Conservation (phyloP, 1,284 basidiomycete species). For the Boletellus sp. region DNA sequence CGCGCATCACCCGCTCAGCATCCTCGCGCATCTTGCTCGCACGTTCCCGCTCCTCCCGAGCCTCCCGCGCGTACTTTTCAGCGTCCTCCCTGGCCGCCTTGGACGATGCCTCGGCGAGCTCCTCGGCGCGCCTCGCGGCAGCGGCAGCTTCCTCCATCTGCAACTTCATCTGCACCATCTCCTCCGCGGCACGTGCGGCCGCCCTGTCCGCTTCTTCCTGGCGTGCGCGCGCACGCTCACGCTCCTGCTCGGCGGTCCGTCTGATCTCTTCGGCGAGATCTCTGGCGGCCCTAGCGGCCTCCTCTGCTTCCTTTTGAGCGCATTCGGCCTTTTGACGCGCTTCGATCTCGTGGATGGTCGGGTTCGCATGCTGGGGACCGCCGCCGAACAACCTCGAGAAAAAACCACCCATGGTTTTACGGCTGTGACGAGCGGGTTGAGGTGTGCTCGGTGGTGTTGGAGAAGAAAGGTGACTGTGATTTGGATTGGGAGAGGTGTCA, state of each 20-base stretch:
- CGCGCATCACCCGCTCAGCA: slow-evolving; percentile 8
- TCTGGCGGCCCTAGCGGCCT: slow-evolving; percentile 5
- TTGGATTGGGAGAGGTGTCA: too few species aligned
- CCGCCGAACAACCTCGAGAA: slow-evolving; percentile 9
- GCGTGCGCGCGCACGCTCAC: slow-evolving; percentile 1
- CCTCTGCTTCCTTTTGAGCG: slow-evolving; percentile 7
- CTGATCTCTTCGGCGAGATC: not conserved
- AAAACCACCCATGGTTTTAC: slow-evolving; percentile 7
- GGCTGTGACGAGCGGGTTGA: not conserved
- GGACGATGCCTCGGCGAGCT: slow-evolving; percentile 7
- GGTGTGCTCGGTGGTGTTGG: not conserved
- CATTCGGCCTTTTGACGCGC: slow-evolving; percentile 16
- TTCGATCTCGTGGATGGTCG: slow-evolving; percentile 14
- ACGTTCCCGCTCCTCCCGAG: slow-evolving; percentile 12
- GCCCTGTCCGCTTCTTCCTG: slow-evolving; percentile 17
- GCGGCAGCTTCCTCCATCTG: slow-evolving; percentile 5
- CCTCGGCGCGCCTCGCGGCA: not conserved
- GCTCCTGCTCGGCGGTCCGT: slow-evolving; percentile 1
- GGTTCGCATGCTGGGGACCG: slow-evolving; percentile 14
- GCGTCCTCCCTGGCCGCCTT: slow-evolving; percentile 14
- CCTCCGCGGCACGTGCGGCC: not conserved
- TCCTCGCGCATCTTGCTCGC: slow-evolving; percentile 15
- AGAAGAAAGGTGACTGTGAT: not conserved
- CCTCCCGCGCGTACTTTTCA: slow-evolving; percentile 6
- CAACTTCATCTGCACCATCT: slow-evolving; percentile 8